Percentiles rank a stretch among this genome's conserved stretches.
These are phyloP conservation scores for Ilyonectria destructans DNA, from an alignment of 2,329 filamentous ascomycete genomes.

Conservation along the genomic window DNA sequence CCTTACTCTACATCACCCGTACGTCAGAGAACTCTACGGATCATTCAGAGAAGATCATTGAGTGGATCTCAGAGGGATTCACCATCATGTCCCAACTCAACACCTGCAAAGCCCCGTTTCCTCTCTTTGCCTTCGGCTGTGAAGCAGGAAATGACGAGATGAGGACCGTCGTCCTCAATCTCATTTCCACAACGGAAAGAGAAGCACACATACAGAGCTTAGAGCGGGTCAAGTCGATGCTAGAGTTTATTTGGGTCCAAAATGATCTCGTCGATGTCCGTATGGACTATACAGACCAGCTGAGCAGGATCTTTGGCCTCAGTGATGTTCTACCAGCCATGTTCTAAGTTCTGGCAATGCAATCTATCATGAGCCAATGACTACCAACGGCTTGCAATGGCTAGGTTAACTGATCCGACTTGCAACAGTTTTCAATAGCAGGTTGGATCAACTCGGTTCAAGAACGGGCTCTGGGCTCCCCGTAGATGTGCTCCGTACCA, in stretches of 20 bases:
- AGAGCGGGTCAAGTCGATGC: conserved; percentile 38
- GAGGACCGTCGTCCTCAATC: conserved; percentile 35
- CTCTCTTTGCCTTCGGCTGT: conserved; percentile 44
- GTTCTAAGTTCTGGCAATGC: neutral
- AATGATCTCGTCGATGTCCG: conserved; percentile 48
- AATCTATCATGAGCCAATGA: too few relatives aligned
- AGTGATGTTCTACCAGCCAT: conserved; percentile 1
- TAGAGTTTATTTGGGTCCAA: conserved; percentile 55
- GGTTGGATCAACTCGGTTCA: too few relatives aligned
- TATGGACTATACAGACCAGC: conserved; percentile 28
- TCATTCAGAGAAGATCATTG: conserved; percentile 17
- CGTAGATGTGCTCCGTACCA: too few relatives aligned
- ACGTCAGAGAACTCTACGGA: conserved; percentile 33
- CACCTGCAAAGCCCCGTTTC: conserved; percentile 44
- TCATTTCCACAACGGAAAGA: conserved; percentile 49
- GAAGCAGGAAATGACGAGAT: conserved; percentile 46
- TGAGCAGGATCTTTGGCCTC: conserved; percentile 36
- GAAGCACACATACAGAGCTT: conserved; percentile 40
- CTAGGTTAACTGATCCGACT: too few relatives aligned
- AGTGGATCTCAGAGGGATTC: conserved; percentile 48
- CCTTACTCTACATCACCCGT: conserved; percentile 52
- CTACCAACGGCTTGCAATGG: too few relatives aligned
- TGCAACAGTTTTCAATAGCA: too few relatives aligned
- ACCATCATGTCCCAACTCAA: conserved; percentile 37
- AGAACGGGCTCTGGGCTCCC: too few relatives aligned